Percentiles rank a stretch among this genome's conserved stretches.
Conservation (phyloP, 345 rosid species). For the Diplotaxis tenuifolia region DNA sequence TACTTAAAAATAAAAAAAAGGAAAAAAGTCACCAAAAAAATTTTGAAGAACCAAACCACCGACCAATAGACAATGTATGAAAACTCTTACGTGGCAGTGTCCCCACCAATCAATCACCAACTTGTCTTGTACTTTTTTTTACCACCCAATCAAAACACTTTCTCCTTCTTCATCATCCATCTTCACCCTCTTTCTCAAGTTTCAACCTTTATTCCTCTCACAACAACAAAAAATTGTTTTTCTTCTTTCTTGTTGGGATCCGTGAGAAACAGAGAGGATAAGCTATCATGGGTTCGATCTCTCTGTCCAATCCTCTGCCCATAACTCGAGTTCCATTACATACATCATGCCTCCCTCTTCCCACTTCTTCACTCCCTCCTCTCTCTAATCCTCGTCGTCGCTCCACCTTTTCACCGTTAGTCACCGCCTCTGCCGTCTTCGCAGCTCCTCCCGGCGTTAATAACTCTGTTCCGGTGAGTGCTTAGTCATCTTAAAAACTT, state of each 20-base stretch:
- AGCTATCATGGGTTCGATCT: no score
- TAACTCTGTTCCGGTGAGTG: constrained; percentile 55
- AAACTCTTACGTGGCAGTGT: neutral
- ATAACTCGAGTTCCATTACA: constrained; percentile 32
- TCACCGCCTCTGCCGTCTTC: no score
- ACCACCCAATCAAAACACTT: neutral
- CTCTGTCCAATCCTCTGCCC: constrained; percentile 22
- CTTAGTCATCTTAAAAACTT: neutral
- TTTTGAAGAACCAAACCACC: neutral
- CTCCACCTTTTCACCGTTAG: constrained; percentile 24
- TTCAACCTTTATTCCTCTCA: constrained; percentile 8
- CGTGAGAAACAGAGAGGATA: no score
- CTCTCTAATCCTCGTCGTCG: constrained; percentile 33
- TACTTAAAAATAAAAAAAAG: no score
- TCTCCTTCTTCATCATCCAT: neutral
- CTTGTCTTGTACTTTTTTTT: neutral
- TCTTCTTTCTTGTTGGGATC: constrained; percentile 19
- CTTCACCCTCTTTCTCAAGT: neutral
- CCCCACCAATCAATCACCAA: constrained; percentile 22
- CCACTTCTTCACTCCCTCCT: no score
- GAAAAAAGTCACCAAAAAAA: no score
- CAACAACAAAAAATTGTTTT: neutral
- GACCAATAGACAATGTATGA: neutral
- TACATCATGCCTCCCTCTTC: constrained; percentile 1
- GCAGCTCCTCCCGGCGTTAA: constrained; percentile 38